These are phyloP conservation scores for Lactifluus rugatus DNA, from an alignment of 768 basidiomycete genomes.

Conservation along the genomic window DNA sequence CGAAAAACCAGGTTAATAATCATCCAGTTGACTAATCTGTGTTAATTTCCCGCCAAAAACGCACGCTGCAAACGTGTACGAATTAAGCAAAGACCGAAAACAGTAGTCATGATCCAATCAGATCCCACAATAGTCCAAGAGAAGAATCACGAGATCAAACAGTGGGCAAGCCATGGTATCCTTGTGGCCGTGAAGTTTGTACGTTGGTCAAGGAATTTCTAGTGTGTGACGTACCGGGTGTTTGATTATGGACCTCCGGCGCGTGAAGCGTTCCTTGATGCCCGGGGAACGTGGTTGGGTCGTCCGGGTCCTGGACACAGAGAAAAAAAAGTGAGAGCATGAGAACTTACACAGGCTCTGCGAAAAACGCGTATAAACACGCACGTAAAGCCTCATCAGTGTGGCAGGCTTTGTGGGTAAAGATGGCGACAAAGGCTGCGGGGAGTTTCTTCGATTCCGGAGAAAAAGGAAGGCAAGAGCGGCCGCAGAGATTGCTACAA, in stretches of 20 bases:
- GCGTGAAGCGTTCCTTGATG: background rate
- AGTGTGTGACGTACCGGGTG: background rate
- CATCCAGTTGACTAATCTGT: no score
- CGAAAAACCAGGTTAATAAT: background rate
- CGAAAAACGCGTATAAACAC: background rate
- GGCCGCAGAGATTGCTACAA: background rate
- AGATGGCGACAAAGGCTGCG: background rate
- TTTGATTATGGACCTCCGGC: background rate
- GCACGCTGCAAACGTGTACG: no score
- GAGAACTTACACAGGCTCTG: no score
- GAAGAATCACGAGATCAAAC: background rate
- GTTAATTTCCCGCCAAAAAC: no score
- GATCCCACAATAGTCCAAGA: background rate
- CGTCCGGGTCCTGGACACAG: slow-evolving; percentile 1
- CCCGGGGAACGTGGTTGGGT: slow-evolving; percentile 2
- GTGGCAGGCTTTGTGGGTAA: background rate
- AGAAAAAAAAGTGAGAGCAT: no score
- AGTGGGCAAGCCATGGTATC: background rate
- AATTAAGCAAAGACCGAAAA: no score
- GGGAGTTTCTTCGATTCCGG: background rate
- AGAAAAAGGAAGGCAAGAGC: background rate
- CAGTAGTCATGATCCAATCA: background rate
- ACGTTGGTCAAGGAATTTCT: background rate
- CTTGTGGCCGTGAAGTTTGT: background rate
- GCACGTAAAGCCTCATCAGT: slow-evolving; percentile 5